Conservation (phyloP, 2,329 filamentous ascomycete genomes). For the Colletotrichum destructivum region DNA sequence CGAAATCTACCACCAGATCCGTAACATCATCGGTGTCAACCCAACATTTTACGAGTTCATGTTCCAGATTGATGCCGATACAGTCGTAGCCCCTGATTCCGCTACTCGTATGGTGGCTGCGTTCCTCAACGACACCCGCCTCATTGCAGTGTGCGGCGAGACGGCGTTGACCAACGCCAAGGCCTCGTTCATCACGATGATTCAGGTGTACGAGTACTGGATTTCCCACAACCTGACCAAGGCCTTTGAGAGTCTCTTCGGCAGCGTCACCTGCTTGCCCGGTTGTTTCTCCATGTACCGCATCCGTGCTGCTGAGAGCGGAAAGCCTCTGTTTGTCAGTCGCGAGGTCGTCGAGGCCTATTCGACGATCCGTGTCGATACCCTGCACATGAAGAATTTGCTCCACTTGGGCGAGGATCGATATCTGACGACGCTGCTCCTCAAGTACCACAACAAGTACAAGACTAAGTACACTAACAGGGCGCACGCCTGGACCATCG, state of each 20-base stretch:
- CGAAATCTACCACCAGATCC: conserved; percentile 98
- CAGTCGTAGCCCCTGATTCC: conserved; percentile 90
- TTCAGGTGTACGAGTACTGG: conserved; percentile 99
- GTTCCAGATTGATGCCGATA: conserved; percentile 97
- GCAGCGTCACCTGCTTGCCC: conserved; percentile 95
- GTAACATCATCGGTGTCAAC: conserved; percentile 98
- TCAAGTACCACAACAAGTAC: conserved; percentile 93
- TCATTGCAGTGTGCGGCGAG: conserved; percentile 97
- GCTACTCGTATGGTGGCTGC: conserved; percentile 92
- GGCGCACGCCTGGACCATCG: conserved; percentile 96
- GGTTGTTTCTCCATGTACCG: conserved; percentile 99
- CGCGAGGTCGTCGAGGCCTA: conserved; percentile 91
- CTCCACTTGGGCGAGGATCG: conserved; percentile 97
- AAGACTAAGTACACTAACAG: conserved; percentile 98
- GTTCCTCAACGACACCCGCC: conserved; percentile 90
- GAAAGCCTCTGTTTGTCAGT: conserved; percentile 96
- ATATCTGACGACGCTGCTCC: conserved; percentile 92
- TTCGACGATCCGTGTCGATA: conserved; percentile 94
- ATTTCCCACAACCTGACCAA: conserved; percentile 98
- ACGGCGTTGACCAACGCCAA: conserved; percentile 95
- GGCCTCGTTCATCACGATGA: conserved; percentile 96
- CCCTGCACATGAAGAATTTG: conserved; percentile 98
- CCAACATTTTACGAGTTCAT: conserved; percentile 98
- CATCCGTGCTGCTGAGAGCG: conserved; percentile 92
- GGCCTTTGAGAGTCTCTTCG: conserved; percentile 97